Evolutionary conservation across 306 rosid genomes (phyloP).

Genomic region (Lathyrus aphaca): DNA sequence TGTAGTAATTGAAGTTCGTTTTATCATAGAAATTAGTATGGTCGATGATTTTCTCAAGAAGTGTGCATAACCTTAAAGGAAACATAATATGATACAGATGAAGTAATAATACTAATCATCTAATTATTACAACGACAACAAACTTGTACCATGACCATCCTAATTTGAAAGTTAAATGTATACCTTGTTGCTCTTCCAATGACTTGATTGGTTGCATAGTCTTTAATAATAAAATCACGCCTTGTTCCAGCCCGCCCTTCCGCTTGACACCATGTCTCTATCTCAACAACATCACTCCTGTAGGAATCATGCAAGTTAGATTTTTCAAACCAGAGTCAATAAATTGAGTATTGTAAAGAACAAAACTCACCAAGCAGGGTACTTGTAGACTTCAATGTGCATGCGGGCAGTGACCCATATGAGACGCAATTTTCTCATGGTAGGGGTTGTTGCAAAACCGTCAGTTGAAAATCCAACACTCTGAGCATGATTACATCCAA

Average conservation of each 20-base stretch:
- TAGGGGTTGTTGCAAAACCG: constrained; percentile 92
- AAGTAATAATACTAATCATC: constrained; percentile 1
- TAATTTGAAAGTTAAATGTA: constrained; percentile 13
- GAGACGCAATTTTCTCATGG: constrained; percentile 91
- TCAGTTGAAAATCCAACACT: constrained; percentile 92
- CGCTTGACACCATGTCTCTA: constrained; percentile 93
- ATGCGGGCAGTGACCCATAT: constrained; percentile 99
- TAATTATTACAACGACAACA: background rate
- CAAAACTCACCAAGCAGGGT: constrained; percentile 83
- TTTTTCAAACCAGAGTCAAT: constrained; percentile 25
- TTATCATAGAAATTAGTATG: too few species aligned
- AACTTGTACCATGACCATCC: constrained; percentile 8
- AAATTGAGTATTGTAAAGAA: constrained; percentile 12
- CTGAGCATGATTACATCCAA: constrained; percentile 97
- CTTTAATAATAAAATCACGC: constrained; percentile 91
- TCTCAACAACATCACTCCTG: constrained; percentile 97
- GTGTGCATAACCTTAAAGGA: too few species aligned
- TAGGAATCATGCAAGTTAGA: constrained; percentile 32
- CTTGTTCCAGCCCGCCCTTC: constrained; percentile 95
- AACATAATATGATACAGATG: too few species aligned
- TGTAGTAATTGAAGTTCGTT: too few species aligned
- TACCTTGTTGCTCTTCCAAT: constrained; percentile 99
- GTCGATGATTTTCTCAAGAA: too few species aligned
- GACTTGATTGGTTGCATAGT: constrained; percentile 67
- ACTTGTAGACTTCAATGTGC: constrained; percentile 96